Conservation (phyloP, 176 grass and related monocot genomes). For the Pontederia crassipes region DNA sequence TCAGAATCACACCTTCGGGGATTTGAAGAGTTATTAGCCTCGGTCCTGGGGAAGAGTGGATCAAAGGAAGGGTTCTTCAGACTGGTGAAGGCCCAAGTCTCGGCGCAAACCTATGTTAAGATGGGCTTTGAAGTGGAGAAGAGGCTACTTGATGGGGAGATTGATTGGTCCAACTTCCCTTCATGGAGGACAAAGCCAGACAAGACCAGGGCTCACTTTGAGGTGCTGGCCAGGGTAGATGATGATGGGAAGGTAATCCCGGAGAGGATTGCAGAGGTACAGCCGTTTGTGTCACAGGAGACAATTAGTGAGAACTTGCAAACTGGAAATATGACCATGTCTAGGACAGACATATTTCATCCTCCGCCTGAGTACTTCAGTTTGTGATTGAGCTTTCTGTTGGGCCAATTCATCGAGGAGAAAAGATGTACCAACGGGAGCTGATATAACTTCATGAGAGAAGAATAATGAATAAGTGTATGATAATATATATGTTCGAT, state of each 20-base stretch:
- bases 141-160: slow-evolving; percentile 38
- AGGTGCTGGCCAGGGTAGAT: slow-evolving; percentile 74
- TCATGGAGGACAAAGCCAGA: slow-evolving; percentile 68
- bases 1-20: slow-evolving; percentile 52
- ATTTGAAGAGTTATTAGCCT: slow-evolving; percentile 71
- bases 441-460: no score
- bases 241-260: slow-evolving; percentile 51
- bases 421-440: no score
- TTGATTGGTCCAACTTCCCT: slow-evolving; percentile 43
- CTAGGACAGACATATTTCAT: slow-evolving; percentile 34
- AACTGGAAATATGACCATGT: slow-evolving; percentile 45
- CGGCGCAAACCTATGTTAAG: slow-evolving; percentile 80
- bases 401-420: not conserved
- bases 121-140: slow-evolving; percentile 69
- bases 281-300: slow-evolving; percentile 42
- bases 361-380: slow-evolving; percentile 54
- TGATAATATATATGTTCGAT: no score
- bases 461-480: no score
- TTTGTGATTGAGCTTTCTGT: slow-evolving; percentile 26
- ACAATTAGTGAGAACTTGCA: slow-evolving; percentile 23
- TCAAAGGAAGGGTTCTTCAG: slow-evolving; percentile 59
- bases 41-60: slow-evolving; percentile 52
- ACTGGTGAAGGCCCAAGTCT: slow-evolving; percentile 46
- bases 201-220: slow-evolving; percentile 52
- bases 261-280: slow-evolving; percentile 55